Evolutionary conservation across 225 moss, liverwort and hornwort species (phyloP), one percentile per base, ranked within the genome.

Genomic region (Pseudisothecium myosuroides): DNA sequence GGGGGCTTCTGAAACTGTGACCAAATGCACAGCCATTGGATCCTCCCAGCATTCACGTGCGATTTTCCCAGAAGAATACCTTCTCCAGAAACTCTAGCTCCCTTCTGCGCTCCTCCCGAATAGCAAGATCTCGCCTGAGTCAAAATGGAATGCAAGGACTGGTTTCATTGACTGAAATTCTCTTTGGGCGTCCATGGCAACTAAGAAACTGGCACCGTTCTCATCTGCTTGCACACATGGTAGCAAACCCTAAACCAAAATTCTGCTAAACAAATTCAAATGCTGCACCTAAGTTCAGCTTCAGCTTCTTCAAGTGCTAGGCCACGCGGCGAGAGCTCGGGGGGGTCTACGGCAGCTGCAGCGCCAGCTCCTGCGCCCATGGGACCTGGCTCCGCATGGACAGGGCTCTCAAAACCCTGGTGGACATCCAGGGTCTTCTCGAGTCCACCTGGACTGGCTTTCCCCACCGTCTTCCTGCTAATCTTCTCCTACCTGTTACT

Each of bases 351-450:
- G 93, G 93, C 93, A 92, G 94, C 96, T 96, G 94, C 97, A 95
- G 96, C 97, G 92, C 97, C 96, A 96, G 95, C 98, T 95, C 96
- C 96, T 95, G 96, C 97, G 96, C 97, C 98, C 98, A 99, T 99
- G 98, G 98, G 95, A 97, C 94, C 96, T 85, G 94, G 93, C 94
- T 96, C 96, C 90, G 94, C 98, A 97, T 95, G 86, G 97, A 97
- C 97, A 87, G 92, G 88, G 67, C 85, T 85, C 92, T 80, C 92
- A 37, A 92, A 94, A 95, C 95, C 96, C 95, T 91, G 95, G 93
- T 87, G 91, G 90, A 92, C 92, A 92, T 93, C 96, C 95, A 94
- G 94, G 95, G 94, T 90, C 95, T 91, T 89, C 92, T 89, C 89
- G 89, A 75, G 90, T 88, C 91, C 91, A 87, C 79, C 68, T 41